Evolutionary conservation across 2,329 filamentous ascomycete species (phyloP).

Genomic region (Pseudopithomyces chartarum): DNA sequence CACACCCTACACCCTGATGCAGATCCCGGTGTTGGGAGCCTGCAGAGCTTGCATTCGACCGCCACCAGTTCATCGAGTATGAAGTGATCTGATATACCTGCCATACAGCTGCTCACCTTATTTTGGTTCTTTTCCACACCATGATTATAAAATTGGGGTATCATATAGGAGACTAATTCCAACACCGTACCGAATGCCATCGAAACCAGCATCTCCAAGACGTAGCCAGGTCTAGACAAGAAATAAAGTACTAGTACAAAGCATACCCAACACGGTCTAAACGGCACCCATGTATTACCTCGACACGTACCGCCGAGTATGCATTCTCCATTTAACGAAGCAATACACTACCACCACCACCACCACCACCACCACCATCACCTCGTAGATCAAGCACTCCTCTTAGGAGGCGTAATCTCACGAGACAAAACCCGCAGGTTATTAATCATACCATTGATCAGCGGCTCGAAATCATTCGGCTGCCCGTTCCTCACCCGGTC

Average conservation of each 20-base stretch:
- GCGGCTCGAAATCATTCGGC: slow-evolving; percentile 56
- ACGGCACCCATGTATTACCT: too few relatives aligned
- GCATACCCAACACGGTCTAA: not conserved
- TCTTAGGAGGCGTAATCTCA: slow-evolving; percentile 32
- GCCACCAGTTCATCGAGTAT: too few relatives aligned
- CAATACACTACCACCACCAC: not conserved
- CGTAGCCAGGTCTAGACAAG: not conserved
- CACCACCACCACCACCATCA: not conserved
- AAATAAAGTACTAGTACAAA: slow-evolving; percentile 15
- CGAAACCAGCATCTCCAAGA: not conserved
- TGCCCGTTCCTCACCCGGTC: slow-evolving; percentile 59
- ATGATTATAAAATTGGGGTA: slow-evolving; percentile 25
- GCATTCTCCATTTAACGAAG: too few relatives aligned
- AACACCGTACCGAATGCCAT: slow-evolving; percentile 1
- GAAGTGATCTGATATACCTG: too few relatives aligned
- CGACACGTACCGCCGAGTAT: too few relatives aligned
- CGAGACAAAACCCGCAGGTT: slow-evolving; percentile 56
- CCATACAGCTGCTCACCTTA: too few relatives aligned
- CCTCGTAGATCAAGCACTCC: not conserved
- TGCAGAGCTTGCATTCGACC: too few relatives aligned
- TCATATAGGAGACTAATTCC: slow-evolving; percentile 30
- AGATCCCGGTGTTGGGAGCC: not conserved
- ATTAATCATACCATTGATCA: slow-evolving; percentile 76
- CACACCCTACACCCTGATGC: not conserved
- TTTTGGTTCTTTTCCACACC: too few relatives aligned